Evolutionary conservation across 495 filamentous ascomycete species (phyloP), one percentile per base, ranked within the genome.

Genomic region (Penicillium coprophilum): DNA sequence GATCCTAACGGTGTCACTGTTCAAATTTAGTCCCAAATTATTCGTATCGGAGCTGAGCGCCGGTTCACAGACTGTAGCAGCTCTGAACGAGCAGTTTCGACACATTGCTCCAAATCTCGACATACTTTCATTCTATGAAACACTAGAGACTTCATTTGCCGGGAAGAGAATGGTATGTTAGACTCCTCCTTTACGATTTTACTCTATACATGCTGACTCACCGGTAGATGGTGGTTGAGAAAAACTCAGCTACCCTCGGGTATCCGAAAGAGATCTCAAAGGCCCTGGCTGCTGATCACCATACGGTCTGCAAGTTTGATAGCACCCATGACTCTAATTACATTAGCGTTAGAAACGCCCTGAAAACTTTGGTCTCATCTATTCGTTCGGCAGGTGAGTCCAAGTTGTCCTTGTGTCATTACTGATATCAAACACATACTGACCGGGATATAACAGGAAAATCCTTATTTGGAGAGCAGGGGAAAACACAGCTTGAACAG

Each of bases 111-210:
- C 39, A 27, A 57, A 36, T 8, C 23, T 51, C 2, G 19, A 51
- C 12, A 51, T 51, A 1, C 12, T 57, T 15, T 57, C 55, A 12
- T 57, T 57, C 27, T 51, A 57, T 30, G 55, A 57, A 27, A 57
- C 55, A 0, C 38, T 46, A 2, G 15, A 24, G 15, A 57, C 55
- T 13, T 28, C 47, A 6, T 28, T 57, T 10, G 55, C 47, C 2
- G 27, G 30, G 1, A 51, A 21, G 9, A 40, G 20, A 20, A 40
- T 40, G 38, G 38, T 20, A 40, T 19, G 17, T 9, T 2, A 20
- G 6, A 40, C 7, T 8, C 17, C 38, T 3, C 6, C 4, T 3
- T 9, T 40, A 27, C 3, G 1, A 3, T 6, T 40, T 19, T 6
- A 40, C 19, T 20, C 24, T 27, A 27, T 5, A 27, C 4, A 6